These are phyloP conservation scores for Phytopythium delawarense DNA, from an alignment of 352 stramenopile species.

Conservation along the genomic window DNA sequence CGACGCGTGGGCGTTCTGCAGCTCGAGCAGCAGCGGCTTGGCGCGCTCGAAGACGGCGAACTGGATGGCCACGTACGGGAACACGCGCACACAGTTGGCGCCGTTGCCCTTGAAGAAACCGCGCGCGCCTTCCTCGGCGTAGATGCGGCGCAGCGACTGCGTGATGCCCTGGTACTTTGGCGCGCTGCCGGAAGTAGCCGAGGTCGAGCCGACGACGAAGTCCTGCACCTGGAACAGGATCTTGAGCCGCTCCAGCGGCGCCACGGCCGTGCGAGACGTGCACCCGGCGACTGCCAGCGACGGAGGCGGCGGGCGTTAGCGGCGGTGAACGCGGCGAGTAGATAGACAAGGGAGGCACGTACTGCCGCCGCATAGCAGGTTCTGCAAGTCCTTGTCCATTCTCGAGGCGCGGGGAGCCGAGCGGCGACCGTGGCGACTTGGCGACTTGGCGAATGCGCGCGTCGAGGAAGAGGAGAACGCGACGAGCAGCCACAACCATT, in stretches of 20 bases:
- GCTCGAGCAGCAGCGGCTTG: slow-evolving; percentile 38
- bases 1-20: slow-evolving; percentile 23
- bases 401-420: not conserved
- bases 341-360: slow-evolving; percentile 12
- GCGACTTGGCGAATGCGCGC: not conserved
- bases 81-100: slow-evolving; percentile 75
- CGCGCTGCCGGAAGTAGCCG: not conserved
- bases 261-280: slow-evolving; percentile 60
- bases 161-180: slow-evolving; percentile 54
- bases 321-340: not conserved
- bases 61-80: slow-evolving; percentile 77
- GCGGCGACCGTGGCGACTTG: not conserved
- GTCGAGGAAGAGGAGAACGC: not conserved
- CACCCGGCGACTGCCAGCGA: slow-evolving; percentile 54
- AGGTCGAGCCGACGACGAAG: slow-evolving; percentile 20
- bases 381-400: slow-evolving; percentile 34
- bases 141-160: slow-evolving; percentile 59
- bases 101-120: slow-evolving; percentile 80
- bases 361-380: slow-evolving; percentile 74
- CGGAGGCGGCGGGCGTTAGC: not conserved
- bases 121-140: slow-evolving; percentile 49
- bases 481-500: not conserved
- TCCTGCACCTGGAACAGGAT: slow-evolving; percentile 82
- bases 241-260: slow-evolving; percentile 72
- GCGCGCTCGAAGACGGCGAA: slow-evolving; percentile 67